Base-by-base conservation (phyloP, 2,329 filamentous ascomycete genomes). In the Microsporum ferrugineum region DNA sequence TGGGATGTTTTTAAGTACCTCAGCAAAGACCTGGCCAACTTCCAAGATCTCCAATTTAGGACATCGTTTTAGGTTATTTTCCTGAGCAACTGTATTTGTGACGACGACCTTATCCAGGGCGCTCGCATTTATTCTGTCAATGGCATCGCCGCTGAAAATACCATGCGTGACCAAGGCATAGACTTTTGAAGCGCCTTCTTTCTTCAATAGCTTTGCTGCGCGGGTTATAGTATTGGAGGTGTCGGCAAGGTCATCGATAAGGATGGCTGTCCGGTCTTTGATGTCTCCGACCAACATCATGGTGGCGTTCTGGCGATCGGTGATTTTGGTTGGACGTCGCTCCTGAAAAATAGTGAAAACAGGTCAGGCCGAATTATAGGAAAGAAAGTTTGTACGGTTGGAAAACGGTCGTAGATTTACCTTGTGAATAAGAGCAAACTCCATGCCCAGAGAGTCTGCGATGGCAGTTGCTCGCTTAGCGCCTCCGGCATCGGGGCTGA, bases 391-490 rank as follows among this genome's bases (percentile, higher is more conserved):
- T 23, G 39, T 43, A 61, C 27, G 51, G 45, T 51, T 34, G 60
- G 39, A 17, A 62, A 62, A 61, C 34, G 5, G 49, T 29, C 58
- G 53, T 33, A 65, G 27, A 70, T 76, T 73, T 80, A 89, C 90
- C 87, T 97, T 99, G 81, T 99, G 94, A 70, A 99, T 99, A 62
- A 99, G 83, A 56, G 94, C 94, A 77, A 99, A 97, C 63, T 94
- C 90, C 80, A 96, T 91, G 67, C 90, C 89, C 65, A 97, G 82
- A 64, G 88, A 86, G 76, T 99, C 94, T 10, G 94, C 92, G 73
- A 99, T 96, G 56, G 90, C 88, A 36, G 94, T 96, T 23, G 94
- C 94, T 66, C 94, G 85, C 80, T 99, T 99, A 55, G 94, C 94
- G 65, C 94, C 94, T 67, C 94, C 94, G 43, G 94, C 94, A 76